Conservation (phyloP, 2,329 filamentous ascomycete genomes). For the Cladophialophora chaetospira region DNA sequence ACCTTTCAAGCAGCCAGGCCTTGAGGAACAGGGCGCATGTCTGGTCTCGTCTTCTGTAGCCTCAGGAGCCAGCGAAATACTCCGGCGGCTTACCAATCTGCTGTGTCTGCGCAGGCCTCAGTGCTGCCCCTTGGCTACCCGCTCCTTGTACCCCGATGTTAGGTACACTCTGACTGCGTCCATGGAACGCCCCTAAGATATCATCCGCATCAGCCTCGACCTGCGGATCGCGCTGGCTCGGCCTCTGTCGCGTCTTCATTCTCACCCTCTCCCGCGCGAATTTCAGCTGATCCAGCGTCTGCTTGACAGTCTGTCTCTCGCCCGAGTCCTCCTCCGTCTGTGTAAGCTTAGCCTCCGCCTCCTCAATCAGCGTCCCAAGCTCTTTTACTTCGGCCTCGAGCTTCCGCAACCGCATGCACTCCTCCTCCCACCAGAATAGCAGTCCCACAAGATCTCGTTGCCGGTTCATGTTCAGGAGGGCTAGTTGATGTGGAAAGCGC, state of each 20-base stretch:
- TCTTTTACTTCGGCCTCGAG: constrained; percentile 26
- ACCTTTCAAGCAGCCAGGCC: no score
- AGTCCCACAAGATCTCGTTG: constrained; percentile 26
- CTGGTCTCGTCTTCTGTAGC: no score
- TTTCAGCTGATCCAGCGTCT: constrained; percentile 24
- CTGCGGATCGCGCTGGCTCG: constrained; percentile 23
- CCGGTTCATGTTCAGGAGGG: constrained; percentile 18
- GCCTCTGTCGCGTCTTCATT: constrained; percentile 29
- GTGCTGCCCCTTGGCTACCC: no score
- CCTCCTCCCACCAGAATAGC: constrained; percentile 32
- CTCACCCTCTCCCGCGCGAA: constrained; percentile 28
- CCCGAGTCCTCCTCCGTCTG: neutral
- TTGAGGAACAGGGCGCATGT: no score
- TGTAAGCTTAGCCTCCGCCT: constrained; percentile 2
- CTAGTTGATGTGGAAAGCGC: constrained; percentile 25
- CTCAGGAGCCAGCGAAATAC: constrained; percentile 9
- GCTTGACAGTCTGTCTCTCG: constrained; percentile 6
- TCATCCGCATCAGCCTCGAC: constrained; percentile 27
- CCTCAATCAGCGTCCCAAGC: constrained; percentile 13
- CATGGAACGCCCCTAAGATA: constrained; percentile 24
- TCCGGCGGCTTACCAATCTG: neutral
- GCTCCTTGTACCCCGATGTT: constrained; percentile 8
- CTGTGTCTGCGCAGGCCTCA: constrained; percentile 2
- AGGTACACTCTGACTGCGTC: constrained; percentile 20
- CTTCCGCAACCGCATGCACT: constrained; percentile 28